phyloP scores from a whole-genome alignment of 345 rosid species.

The Sisymbrium irio region DNA sequence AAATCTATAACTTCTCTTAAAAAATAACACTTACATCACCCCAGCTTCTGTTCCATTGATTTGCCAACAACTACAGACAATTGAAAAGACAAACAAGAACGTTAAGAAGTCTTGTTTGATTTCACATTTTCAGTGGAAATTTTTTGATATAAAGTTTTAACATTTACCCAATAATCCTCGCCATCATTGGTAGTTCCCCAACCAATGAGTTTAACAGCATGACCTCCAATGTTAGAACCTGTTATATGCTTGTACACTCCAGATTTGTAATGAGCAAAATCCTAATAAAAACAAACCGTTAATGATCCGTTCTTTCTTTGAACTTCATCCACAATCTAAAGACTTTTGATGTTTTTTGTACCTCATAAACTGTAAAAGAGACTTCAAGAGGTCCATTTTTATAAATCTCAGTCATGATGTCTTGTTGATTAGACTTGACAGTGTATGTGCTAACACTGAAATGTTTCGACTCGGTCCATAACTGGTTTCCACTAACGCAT shows the following conservation, averaged over 20 bases:
- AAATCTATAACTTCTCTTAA: background rate
- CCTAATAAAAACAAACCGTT: constrained; percentile 42
- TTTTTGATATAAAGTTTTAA: background rate
- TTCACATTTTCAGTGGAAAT: background rate
- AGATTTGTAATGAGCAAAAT: constrained; percentile 92
- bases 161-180: constrained; percentile 87
- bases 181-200: constrained; percentile 93
- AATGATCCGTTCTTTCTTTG: background rate
- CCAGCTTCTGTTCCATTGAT: constrained; percentile 93
- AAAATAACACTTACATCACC: constrained; percentile 67
- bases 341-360: background rate
- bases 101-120: background rate
- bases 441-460: constrained; percentile 68
- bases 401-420: constrained; percentile 85
- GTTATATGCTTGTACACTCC: constrained; percentile 89
- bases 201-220: constrained; percentile 92
- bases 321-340: background rate
- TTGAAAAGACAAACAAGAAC: background rate
- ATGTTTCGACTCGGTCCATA: constrained; percentile 80
- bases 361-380: constrained; percentile 91
- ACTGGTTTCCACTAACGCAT: constrained; percentile 65
- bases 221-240: constrained; percentile 77
- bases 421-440: constrained; percentile 58
- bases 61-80: constrained; percentile 76
- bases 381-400: constrained; percentile 95